phyloP scores from a whole-genome alignment of 1,284 basidiomycete genomes.

The Ustilago sp. region DNA sequence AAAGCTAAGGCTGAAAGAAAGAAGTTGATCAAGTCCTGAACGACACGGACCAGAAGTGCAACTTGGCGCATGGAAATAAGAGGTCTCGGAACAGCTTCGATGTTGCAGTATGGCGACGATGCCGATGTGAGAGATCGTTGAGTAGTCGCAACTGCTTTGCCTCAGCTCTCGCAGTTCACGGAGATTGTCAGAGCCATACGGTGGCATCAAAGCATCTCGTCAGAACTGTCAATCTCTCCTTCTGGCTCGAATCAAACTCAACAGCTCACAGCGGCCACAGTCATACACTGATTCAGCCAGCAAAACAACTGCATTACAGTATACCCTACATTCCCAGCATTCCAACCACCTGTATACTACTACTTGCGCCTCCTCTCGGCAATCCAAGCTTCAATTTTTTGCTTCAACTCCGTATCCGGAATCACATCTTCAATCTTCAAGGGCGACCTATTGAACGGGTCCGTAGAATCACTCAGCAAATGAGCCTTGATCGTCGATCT shows the following conservation, averaged over 20 bases:
- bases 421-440: conserved; percentile 70
- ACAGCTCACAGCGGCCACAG: not conserved
- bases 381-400: conserved; percentile 60
- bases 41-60: not conserved
- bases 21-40: conserved; percentile 48
- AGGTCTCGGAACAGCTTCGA: no score
- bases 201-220: no score
- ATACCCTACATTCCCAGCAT: not conserved
- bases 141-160: no score
- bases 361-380: conserved; percentile 43
- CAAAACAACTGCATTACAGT: not conserved
- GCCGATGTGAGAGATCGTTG: no score
- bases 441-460: conserved; percentile 71
- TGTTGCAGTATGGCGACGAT: no score
- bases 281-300: not conserved
- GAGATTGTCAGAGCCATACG: no score
- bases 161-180: no score
- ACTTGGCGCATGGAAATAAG: not conserved
- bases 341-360: not conserved
- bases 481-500: conserved; percentile 95
- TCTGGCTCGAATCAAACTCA: no score
- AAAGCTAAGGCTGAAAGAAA: conserved; percentile 40
- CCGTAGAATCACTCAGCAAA: conserved; percentile 85
- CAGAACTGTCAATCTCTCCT: no score
- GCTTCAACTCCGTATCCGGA: conserved; percentile 59